A percentile compares a stretch with the other conserved stretches of the same genome.
Conservation (phyloP, 1,284 basidiomycete genomes). For the Pseudozyma pruni region DNA sequence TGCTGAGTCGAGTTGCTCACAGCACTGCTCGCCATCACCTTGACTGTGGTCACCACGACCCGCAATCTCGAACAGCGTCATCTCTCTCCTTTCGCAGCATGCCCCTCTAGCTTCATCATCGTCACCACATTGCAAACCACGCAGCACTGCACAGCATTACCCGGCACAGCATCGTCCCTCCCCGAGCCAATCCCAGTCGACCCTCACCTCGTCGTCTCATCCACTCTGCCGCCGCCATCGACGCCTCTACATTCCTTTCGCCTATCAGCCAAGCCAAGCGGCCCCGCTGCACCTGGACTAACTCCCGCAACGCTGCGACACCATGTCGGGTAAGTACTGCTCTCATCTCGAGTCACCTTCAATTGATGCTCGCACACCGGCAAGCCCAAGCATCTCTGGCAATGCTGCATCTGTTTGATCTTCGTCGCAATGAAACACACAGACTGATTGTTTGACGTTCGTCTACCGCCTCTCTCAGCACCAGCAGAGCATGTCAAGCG, state of each 20-base stretch:
- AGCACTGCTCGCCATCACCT: slow-evolving; percentile 1
- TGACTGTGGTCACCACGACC: slow-evolving; percentile 7
- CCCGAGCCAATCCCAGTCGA: no score
- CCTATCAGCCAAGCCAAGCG: no score
- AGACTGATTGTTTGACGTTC: no score
- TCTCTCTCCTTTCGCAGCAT: slow-evolving; percentile 11
- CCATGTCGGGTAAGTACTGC: slow-evolving; percentile 34
- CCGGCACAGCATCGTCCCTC: neutral
- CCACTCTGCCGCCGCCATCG: neutral
- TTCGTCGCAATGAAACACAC: no score
- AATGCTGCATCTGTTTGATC: no score
- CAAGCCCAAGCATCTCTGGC: no score
- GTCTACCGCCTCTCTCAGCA: no score
- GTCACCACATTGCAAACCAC: slow-evolving; percentile 1
- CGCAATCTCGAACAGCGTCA: no score
- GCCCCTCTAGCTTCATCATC: slow-evolving; percentile 16
- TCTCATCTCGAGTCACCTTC: no score
- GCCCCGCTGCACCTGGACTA: no score
- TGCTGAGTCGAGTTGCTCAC: slow-evolving; percentile 14
- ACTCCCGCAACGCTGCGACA: no score
- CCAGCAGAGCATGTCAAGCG: slow-evolving; percentile 20
- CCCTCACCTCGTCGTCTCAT: neutral
- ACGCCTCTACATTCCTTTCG: slow-evolving; percentile 2
- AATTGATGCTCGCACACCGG: neutral
- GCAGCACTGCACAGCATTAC: neutral